phyloP scores from a whole-genome alignment of 352 stramenopile genomes.

The Phytophthora rubi region DNA sequence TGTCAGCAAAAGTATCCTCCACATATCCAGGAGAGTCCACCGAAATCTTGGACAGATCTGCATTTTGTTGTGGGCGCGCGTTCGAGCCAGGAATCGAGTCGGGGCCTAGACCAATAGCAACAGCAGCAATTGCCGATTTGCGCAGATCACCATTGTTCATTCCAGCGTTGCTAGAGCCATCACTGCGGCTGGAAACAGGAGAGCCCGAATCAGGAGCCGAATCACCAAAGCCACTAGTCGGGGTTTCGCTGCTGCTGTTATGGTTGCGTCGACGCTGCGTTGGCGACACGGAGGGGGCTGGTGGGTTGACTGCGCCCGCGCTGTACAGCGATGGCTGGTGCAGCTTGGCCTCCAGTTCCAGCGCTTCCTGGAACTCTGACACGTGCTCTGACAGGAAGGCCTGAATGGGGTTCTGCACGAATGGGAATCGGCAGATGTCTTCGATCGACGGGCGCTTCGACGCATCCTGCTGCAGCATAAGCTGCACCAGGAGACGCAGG shows the following conservation, averaged over 20 bases:
- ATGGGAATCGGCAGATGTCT: constrained; percentile 90
- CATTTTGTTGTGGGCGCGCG: constrained; percentile 41
- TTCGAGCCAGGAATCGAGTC: constrained; percentile 43
- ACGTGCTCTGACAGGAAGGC: constrained; percentile 87
- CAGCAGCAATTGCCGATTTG: constrained; percentile 64
- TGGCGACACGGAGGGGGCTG: constrained; percentile 47
- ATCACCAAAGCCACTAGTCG: constrained; percentile 40
- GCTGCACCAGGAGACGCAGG: constrained; percentile 81
- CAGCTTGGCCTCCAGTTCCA: constrained; percentile 88
- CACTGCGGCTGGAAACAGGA: constrained; percentile 50
- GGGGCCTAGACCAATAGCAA: constrained; percentile 54
- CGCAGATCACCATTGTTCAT: constrained; percentile 53
- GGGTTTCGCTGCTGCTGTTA: constrained; percentile 52
- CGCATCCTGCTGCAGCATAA: constrained; percentile 89
- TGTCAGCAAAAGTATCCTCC: constrained; percentile 71
- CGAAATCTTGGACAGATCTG: constrained; percentile 47
- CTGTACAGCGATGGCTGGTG: constrained; percentile 82
- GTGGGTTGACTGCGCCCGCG: constrained; percentile 40
- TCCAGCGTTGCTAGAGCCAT: constrained; percentile 50
- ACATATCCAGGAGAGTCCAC: constrained; percentile 45
- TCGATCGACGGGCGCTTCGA: constrained; percentile 89
- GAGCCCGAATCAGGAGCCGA: constrained; percentile 39
- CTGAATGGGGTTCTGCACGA: constrained; percentile 86
- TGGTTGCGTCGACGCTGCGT: constrained; percentile 52
- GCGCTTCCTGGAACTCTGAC: constrained; percentile 84